Percentiles rank a stretch among this genome's conserved stretches.
These are phyloP conservation scores for Linderina pennispora DNA, from an alignment of 192 early-diverging fungal genomes.

Conservation along the genomic window DNA sequence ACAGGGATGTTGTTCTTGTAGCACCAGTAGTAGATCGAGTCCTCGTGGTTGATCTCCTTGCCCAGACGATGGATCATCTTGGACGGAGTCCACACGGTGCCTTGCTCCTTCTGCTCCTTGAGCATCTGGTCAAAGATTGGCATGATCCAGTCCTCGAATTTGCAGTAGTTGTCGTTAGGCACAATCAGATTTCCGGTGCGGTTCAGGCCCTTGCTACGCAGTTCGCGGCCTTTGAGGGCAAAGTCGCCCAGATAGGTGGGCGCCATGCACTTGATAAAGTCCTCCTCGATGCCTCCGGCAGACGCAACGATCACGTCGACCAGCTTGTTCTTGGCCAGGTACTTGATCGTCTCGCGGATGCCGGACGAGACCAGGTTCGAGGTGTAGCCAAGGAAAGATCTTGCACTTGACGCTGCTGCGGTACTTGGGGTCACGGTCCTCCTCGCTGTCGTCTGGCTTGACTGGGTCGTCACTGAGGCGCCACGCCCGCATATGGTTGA, in stretches of 20 bases:
- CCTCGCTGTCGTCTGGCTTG: slow-evolving; percentile 42
- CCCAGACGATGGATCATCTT: slow-evolving; percentile 83
- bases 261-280: slow-evolving; percentile 96
- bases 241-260: slow-evolving; percentile 86
- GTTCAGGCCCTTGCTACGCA: slow-evolving; percentile 89
- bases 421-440: slow-evolving; percentile 57
- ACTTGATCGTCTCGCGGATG: slow-evolving; percentile 85
- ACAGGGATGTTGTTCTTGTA: slow-evolving; percentile 97
- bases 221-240: slow-evolving; percentile 60
- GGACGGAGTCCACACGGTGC: slow-evolving; percentile 87
- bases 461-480: slow-evolving; percentile 84
- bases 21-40: slow-evolving; percentile 96
- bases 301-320: slow-evolving; percentile 89
- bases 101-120: slow-evolving; percentile 80
- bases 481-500: slow-evolving; percentile 91
- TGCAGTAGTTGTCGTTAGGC: slow-evolving; percentile 98
- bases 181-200: slow-evolving; percentile 96
- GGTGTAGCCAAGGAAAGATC: slow-evolving; percentile 96
- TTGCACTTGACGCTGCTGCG: slow-evolving; percentile 79
- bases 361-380: slow-evolving; percentile 97
- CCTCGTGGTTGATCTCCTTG: slow-evolving; percentile 79
- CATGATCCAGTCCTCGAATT: slow-evolving; percentile 98
- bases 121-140: slow-evolving; percentile 92
- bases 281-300: slow-evolving; percentile 96
- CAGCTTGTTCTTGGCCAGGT: slow-evolving; percentile 81